These are phyloP conservation scores for Tetracladium setigerum DNA, from an alignment of 495 filamentous ascomycete genomes.

Conservation along the genomic window DNA sequence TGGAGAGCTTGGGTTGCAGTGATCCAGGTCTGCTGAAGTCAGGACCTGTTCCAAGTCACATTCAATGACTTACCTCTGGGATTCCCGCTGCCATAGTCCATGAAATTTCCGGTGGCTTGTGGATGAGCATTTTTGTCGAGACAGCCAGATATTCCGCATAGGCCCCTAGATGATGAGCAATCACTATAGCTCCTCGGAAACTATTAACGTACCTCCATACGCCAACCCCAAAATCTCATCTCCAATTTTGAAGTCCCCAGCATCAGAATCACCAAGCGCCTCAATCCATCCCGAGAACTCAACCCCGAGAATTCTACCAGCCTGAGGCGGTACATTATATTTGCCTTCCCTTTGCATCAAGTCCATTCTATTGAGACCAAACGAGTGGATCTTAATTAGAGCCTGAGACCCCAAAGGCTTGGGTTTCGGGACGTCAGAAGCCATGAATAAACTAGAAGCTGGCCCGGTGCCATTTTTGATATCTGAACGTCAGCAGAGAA, in stretches of 20 bases:
- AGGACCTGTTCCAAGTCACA: background rate
- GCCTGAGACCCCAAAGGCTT: slow-evolving; percentile 44
- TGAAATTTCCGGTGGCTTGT: slow-evolving; percentile 63
- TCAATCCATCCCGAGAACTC: slow-evolving; percentile 76
- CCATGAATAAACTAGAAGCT: slow-evolving; percentile 53
- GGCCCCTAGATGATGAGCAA: slow-evolving; percentile 73
- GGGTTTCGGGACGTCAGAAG: slow-evolving; percentile 45
- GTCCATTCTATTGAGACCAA: slow-evolving; percentile 88
- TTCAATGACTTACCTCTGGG: slow-evolving; percentile 36
- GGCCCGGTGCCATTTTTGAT: slow-evolving; percentile 51
- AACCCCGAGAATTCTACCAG: slow-evolving; percentile 69
- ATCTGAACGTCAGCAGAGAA: slow-evolving; percentile 28
- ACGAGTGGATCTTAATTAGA: slow-evolving; percentile 67
- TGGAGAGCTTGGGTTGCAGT: slow-evolving; percentile 85
- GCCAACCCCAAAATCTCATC: slow-evolving; percentile 79
- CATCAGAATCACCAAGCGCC: slow-evolving; percentile 29
- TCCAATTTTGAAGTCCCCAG: slow-evolving; percentile 42
- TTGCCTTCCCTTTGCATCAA: slow-evolving; percentile 68
- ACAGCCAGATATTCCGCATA: slow-evolving; percentile 84
- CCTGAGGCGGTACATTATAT: slow-evolving; percentile 73
- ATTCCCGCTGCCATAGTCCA: slow-evolving; percentile 63
- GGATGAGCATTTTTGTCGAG: slow-evolving; percentile 35
- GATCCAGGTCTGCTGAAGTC: slow-evolving; percentile 62
- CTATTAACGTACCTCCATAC: slow-evolving; percentile 77
- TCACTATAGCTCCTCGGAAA: slow-evolving; percentile 17